Base-by-base conservation (phyloP, 129 eudicot genomes). In the Erigeron canadensis region DNA sequence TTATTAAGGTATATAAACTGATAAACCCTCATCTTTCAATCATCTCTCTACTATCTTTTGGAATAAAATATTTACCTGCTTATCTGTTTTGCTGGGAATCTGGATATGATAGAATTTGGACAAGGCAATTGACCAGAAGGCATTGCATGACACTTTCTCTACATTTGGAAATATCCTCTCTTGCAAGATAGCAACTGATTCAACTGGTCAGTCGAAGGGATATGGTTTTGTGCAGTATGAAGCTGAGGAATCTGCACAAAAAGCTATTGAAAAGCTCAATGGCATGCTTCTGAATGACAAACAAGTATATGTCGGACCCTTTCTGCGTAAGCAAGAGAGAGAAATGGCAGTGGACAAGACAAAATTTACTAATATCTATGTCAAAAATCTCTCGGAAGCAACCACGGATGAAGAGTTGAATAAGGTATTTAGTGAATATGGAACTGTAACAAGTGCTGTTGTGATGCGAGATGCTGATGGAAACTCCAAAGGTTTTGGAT, bases 161-260 rank as follows among this genome's bases (percentile, higher is more conserved):
- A 21, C 84, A 57, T 87, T 83, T 81, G 95, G 97, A 5, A 87
- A 77, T 76, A 91, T 91, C 50, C 85, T 85, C 53, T 91, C 97
- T 13, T 91, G 97, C 82, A 91, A 91, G 85, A 85, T 91, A 40
- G 95, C 95, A 18, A 87, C 89, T 8, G 87, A 87, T 67, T 5
- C 82, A 40, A 67, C 81, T 59, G 97, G 97, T 9, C 95, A 91
- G 70, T 87, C 95, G 10, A 81, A 80, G 74, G 97, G 97, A 22
- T 91, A 85, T 62, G 97, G 97, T 7, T 91, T 91, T 86, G 97
- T 91, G 84, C 97, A 91, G 71, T 91, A 83, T 76, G 91, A 88
- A 44, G 78, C 56, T 59, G 97, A 87, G 21, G 95, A 91, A 65
- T 71, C 86, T 74, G 97, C 91, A 8, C 89, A 83, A 77, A 82